phyloP scores from a whole-genome alignment of 495 filamentous ascomycete species.

The Durotheca rogersii region DNA sequence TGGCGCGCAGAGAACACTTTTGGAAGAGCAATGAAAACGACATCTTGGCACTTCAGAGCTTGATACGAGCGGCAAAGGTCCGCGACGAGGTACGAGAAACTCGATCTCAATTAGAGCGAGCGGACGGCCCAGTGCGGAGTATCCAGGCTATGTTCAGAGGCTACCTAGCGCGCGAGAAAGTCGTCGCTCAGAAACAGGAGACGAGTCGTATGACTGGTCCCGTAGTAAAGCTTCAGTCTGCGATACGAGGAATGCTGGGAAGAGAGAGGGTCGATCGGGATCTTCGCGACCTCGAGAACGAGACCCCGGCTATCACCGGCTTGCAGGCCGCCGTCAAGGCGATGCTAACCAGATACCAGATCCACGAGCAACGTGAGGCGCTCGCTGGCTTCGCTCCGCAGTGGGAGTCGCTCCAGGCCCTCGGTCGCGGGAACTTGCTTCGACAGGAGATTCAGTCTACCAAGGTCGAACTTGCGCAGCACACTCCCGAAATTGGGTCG shows the following conservation, averaged over 20 bases:
- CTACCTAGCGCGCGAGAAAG: slow-evolving; percentile 51
- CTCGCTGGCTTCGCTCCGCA: slow-evolving; percentile 41
- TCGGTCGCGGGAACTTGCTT: slow-evolving; percentile 47
- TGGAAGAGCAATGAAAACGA: slow-evolving; percentile 71
- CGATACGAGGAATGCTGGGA: slow-evolving; percentile 51
- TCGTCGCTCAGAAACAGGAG: slow-evolving; percentile 55
- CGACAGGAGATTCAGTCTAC: slow-evolving; percentile 43
- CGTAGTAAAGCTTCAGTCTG: slow-evolving; percentile 53
- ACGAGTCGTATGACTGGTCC: slow-evolving; percentile 49
- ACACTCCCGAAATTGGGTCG: slow-evolving; percentile 35
- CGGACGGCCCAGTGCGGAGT: slow-evolving; percentile 55
- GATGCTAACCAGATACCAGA: slow-evolving; percentile 38
- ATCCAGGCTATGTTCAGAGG: slow-evolving; percentile 75
- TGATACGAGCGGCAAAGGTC: slow-evolving; percentile 74
- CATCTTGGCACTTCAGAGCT: slow-evolving; percentile 78
- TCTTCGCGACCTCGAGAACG: slow-evolving; percentile 39
- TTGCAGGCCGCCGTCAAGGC: slow-evolving; percentile 54
- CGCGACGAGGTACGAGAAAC: slow-evolving; percentile 66
- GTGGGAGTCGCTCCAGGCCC: slow-evolving; percentile 54
- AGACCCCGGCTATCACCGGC: slow-evolving; percentile 40
- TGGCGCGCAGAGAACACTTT: slow-evolving; percentile 59
- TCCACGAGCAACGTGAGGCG: slow-evolving; percentile 39
- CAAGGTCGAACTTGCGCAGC: slow-evolving; percentile 41
- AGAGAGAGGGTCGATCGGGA: slow-evolving; percentile 44
- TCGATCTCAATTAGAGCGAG: slow-evolving; percentile 59